Conservation (phyloP, 2,329 filamentous ascomycete species). For the Nemania bipapillata region DNA sequence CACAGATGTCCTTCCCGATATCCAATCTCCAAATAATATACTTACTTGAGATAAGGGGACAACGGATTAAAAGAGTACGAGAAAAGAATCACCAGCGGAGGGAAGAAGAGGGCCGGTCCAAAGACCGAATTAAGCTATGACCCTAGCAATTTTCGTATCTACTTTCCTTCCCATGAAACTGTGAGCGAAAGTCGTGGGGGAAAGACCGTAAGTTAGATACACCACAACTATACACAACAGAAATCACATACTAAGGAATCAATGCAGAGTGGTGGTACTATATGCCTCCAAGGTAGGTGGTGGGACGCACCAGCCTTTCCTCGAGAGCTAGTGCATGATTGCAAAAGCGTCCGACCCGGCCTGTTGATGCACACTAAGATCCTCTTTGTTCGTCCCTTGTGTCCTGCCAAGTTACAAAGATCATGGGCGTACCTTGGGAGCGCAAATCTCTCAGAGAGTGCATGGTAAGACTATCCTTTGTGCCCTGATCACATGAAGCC, state of each 20-base stretch:
- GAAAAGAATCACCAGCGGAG: conserved; percentile 51
- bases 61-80: conserved; percentile 60
- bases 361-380: conserved; percentile 91
- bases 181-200: conserved; percentile 74
- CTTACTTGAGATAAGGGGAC: conserved; percentile 51
- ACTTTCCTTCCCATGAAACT: conserved; percentile 81
- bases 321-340: conserved; percentile 76
- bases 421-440: conserved; percentile 90
- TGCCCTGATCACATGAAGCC: conserved; percentile 17
- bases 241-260: conserved; percentile 23
- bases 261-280: conserved; percentile 76
- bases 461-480: conserved; percentile 71
- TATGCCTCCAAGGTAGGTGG: conserved; percentile 79
- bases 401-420: conserved; percentile 41
- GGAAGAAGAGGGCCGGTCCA: conserved; percentile 48
- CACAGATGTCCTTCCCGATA: conserved; percentile 11
- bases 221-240: neutral
- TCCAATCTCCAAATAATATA: neutral
- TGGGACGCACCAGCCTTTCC: conserved; percentile 79
- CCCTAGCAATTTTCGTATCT: conserved; percentile 72
- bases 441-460: conserved; percentile 91
- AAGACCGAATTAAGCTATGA: conserved; percentile 43
- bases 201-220: conserved; percentile 58
- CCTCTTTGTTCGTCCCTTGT: conserved; percentile 59
- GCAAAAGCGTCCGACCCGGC: conserved; percentile 74